Conservation (phyloP, 73 alveolate species). For the Uronychia setigera region DNA sequence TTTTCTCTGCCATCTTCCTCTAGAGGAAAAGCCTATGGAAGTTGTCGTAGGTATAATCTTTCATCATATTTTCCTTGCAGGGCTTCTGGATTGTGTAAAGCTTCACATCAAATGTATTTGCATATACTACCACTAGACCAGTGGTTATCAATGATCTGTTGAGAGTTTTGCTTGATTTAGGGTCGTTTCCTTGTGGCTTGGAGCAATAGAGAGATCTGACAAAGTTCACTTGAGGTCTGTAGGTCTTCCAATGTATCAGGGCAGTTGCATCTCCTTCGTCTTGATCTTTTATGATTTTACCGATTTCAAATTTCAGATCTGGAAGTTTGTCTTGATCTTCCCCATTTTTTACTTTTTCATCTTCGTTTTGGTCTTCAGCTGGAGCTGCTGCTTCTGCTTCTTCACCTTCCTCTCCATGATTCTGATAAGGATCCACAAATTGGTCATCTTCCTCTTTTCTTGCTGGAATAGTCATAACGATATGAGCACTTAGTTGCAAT, state of each 20-base stretch:
- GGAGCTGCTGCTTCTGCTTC: slow-evolving; percentile 10
- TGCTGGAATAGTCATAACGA: neutral
- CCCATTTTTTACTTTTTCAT: neutral
- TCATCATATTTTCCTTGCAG: slow-evolving; percentile 21
- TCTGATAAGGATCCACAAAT: slow-evolving; percentile 24
- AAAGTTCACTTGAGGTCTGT: slow-evolving; percentile 43
- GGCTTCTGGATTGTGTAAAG: slow-evolving; percentile 45
- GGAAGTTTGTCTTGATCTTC: slow-evolving; percentile 2
- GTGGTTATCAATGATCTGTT: slow-evolving; percentile 49
- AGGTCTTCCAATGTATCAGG: neutral
- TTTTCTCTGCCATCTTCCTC: slow-evolving; percentile 47
- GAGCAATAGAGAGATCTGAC: slow-evolving; percentile 28
- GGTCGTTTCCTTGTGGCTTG: slow-evolving; percentile 2
- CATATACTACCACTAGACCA: slow-evolving; percentile 39
- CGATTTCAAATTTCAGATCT: slow-evolving; percentile 10
- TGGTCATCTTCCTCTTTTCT: neutral
- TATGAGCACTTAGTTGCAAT: neutral
- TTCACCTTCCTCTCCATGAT: neutral
- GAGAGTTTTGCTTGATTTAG: neutral
- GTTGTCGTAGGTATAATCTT: slow-evolving; percentile 55
- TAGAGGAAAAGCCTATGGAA: slow-evolving; percentile 26
- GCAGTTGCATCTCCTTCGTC: slow-evolving; percentile 61
- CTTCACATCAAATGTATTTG: slow-evolving; percentile 13
- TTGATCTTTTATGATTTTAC: neutral
- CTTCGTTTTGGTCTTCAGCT: slow-evolving; percentile 6